These are phyloP conservation scores for Lolium rigidum DNA, from an alignment of 176 grass and related monocot species.

Conservation along the genomic window DNA sequence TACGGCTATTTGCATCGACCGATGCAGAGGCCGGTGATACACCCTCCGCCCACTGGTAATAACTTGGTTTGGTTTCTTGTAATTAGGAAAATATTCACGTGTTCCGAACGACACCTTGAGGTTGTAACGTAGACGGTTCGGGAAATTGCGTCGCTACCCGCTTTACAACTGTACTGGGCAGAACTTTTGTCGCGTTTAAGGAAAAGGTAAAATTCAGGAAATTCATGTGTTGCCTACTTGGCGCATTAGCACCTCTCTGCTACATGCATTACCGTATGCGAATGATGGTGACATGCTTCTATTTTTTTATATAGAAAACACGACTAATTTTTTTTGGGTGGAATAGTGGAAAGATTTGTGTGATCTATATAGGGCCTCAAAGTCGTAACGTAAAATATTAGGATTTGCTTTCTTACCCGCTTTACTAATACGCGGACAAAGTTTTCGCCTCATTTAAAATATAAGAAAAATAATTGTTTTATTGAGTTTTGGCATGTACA, in stretches of 20 bases:
- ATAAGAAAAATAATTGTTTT: background rate
- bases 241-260: background rate
- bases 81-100: background rate
- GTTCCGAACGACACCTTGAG: background rate
- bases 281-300: background rate
- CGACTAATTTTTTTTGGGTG: background rate
- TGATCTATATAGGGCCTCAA: background rate
- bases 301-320: background rate
- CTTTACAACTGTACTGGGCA: background rate
- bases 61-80: background rate
- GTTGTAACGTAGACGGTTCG: background rate
- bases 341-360: background rate
- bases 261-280: too few species aligned
- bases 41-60: background rate
- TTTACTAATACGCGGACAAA: background rate
- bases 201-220: background rate
- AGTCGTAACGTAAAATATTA: background rate
- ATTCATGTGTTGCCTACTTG: background rate
- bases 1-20: too few species aligned
- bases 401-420: background rate
- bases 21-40: background rate
- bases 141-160: background rate
- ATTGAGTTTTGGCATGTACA: background rate
- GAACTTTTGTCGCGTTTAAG: background rate
- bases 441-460: background rate